Evolutionary conservation across 768 basidiomycete genomes (phyloP).

Genomic region (Russula griseocarnosa): DNA sequence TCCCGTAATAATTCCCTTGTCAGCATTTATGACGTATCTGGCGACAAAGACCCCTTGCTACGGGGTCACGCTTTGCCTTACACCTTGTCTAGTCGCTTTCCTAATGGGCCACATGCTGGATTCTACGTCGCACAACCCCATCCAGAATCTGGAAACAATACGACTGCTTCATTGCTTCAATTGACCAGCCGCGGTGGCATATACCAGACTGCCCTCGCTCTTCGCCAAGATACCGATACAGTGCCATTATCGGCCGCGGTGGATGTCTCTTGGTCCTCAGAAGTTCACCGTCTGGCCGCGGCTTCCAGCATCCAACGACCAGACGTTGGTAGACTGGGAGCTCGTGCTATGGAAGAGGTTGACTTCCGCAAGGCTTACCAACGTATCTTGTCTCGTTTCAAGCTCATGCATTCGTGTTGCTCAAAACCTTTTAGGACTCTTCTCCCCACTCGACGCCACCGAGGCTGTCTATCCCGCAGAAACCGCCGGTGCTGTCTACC

Average conservation of each 20-base stretch:
- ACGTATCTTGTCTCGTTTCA: conserved; percentile 39
- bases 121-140: conserved; percentile 35
- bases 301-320: background rate
- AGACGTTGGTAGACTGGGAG: conserved; percentile 41
- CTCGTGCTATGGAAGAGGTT: conserved; percentile 43
- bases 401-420: background rate
- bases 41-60: conserved; percentile 40
- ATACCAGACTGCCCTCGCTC: conserved; percentile 13
- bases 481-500: conserved; percentile 41
- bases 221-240: background rate
- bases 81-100: conserved; percentile 37
- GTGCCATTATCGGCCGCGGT: background rate
- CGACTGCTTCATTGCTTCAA: conserved; percentile 18
- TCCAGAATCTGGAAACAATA: conserved; percentile 21
- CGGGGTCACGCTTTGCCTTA: conserved; percentile 46
- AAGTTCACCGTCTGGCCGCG: conserved; percentile 10
- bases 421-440: conserved; percentile 28
- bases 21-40: conserved; percentile 61
- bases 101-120: conserved; percentile 35
- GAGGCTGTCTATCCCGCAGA: conserved; percentile 29
- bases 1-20: conserved; percentile 57
- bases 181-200: conserved; percentile 22
- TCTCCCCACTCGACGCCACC: conserved; percentile 19
- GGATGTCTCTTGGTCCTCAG: conserved; percentile 14
- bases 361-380: conserved; percentile 54